These are phyloP conservation scores for Pachysandra terminalis DNA, from an alignment of 164 flowering plant genomes.

Conservation along the genomic window DNA sequence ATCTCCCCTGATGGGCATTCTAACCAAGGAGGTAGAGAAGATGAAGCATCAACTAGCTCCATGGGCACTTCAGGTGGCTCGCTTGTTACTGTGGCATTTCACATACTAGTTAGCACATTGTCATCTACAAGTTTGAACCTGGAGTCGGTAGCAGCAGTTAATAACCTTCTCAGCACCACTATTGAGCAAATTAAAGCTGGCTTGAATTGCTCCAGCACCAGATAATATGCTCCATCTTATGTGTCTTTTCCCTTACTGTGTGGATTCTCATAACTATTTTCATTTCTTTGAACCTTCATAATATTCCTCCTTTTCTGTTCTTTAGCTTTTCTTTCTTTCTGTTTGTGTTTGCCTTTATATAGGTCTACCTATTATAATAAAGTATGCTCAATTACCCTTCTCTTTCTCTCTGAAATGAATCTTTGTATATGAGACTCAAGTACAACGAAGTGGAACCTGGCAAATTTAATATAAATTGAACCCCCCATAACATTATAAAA, in stretches of 20 bases:
- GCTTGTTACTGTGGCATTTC: conserved; percentile 72
- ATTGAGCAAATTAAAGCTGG: conserved; percentile 77
- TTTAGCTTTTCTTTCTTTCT: too few species aligned
- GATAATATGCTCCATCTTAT: conserved; percentile 45
- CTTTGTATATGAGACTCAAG: too few species aligned
- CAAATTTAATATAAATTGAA: too few species aligned
- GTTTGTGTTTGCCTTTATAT: too few species aligned
- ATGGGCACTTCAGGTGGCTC: conserved; percentile 48
- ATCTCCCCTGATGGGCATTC: conserved; percentile 59
- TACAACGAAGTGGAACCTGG: too few species aligned
- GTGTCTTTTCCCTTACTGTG: conserved; percentile 16
- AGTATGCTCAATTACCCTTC: too few species aligned
- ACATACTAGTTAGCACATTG: conserved; percentile 69
- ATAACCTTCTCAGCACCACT: conserved; percentile 69
- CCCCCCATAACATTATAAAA: too few species aligned
- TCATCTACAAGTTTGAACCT: conserved; percentile 65
- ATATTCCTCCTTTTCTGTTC: too few species aligned
- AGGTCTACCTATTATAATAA: too few species aligned
- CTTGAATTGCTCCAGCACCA: conserved; percentile 50
- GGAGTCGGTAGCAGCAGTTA: conserved; percentile 72
- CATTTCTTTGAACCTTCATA: too few species aligned
- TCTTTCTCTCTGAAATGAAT: too few species aligned
- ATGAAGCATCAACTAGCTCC: conserved; percentile 44
- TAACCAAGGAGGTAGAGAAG: conserved; percentile 22
- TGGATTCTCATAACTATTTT: neutral